These are phyloP conservation scores for Hibiscus tridactylites DNA, from an alignment of 345 rosid species.

Conservation along the genomic window DNA sequence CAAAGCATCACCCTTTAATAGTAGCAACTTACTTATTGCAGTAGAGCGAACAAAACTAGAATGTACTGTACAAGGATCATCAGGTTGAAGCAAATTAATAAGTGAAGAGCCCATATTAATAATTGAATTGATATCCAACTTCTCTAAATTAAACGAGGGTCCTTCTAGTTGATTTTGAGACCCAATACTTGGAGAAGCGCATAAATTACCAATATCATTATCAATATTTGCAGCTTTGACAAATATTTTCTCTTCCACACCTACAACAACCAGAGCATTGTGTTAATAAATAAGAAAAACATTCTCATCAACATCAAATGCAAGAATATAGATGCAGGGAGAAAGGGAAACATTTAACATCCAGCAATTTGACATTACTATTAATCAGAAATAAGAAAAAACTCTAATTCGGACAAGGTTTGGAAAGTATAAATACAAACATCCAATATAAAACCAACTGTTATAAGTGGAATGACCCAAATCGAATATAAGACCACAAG, in stretches of 20 bases:
- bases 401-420: background rate
- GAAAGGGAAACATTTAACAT: background rate
- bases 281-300: background rate
- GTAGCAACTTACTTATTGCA: slow-evolving; percentile 50
- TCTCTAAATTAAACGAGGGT: slow-evolving; percentile 55
- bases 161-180: slow-evolving; percentile 49
- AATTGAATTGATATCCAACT: slow-evolving; percentile 43
- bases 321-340: background rate
- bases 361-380: background rate
- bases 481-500: no score
- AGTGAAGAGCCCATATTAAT: slow-evolving; percentile 52
- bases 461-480: no score
- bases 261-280: slow-evolving; percentile 31
- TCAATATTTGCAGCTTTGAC: slow-evolving; percentile 37
- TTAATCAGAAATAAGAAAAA: background rate
- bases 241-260: slow-evolving; percentile 54
- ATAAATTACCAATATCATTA: slow-evolving; percentile 44
- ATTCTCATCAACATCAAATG: background rate
- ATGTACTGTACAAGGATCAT: slow-evolving; percentile 46
- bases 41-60: slow-evolving; percentile 45
- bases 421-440: background rate
- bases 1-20: slow-evolving; percentile 52
- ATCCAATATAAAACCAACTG: background rate
- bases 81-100: slow-evolving; percentile 52
- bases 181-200: slow-evolving; percentile 48